These are phyloP conservation scores for Pezicula neosporulosa DNA, from an alignment of 2,329 filamentous ascomycete species.

Conservation along the genomic window DNA sequence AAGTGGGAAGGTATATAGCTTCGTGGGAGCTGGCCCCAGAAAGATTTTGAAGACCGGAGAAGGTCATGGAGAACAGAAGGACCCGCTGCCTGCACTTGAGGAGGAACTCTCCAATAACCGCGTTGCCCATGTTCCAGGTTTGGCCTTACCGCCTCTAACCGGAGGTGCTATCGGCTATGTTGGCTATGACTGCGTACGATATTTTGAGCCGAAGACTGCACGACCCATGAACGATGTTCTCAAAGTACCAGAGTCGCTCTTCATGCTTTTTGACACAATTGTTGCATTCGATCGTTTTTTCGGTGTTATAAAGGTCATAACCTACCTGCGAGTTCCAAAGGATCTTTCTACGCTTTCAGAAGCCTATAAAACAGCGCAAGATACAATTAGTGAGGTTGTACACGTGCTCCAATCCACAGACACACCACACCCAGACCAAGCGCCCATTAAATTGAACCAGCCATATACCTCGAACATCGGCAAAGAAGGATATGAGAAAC, in stretches of 20 bases:
- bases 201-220: constrained; percentile 97
- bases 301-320: constrained; percentile 89
- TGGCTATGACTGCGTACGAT: constrained; percentile 94
- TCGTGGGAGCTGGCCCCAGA: constrained; percentile 76
- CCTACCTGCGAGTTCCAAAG: constrained; percentile 73
- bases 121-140: constrained; percentile 77
- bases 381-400: constrained; percentile 64
- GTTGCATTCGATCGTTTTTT: constrained; percentile 94
- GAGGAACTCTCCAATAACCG: constrained; percentile 74
- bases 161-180: constrained; percentile 96
- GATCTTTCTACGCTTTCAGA: constrained; percentile 54
- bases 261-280: constrained; percentile 96
- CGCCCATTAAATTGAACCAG: constrained; percentile 67
- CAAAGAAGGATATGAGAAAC: constrained; percentile 80
- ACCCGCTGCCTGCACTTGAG: constrained; percentile 82
- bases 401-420: constrained; percentile 70
- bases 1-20: constrained; percentile 92
- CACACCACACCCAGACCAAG: constrained; percentile 74
- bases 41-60: constrained; percentile 86
- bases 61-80: constrained; percentile 77
- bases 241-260: constrained; percentile 86
- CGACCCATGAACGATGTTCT: constrained; percentile 85
- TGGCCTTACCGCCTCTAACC: constrained; percentile 80
- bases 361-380: constrained; percentile 67
- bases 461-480: constrained; percentile 93